phyloP scores from a whole-genome alignment of 2,329 filamentous ascomycete genomes.

The Aulographum hederae region DNA sequence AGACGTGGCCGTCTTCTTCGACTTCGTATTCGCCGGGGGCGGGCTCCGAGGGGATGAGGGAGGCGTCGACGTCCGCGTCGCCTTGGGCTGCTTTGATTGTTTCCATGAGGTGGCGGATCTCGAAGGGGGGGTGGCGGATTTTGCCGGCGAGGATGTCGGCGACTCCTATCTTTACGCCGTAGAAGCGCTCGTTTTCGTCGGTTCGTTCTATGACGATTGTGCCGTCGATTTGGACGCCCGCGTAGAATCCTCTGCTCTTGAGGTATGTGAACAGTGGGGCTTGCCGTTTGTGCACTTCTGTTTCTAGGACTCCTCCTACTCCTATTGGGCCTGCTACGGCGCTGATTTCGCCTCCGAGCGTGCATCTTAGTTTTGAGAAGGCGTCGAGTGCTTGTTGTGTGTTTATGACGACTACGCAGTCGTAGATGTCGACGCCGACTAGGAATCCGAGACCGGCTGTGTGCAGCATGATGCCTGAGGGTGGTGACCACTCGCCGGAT shows the following conservation, averaged over 20 bases:
- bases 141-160: slow-evolving; percentile 45
- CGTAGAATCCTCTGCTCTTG: slow-evolving; percentile 78
- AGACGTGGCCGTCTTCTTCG: slow-evolving; percentile 30
- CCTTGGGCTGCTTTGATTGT: slow-evolving; percentile 82
- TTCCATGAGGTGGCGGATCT: slow-evolving; percentile 48
- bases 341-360: slow-evolving; percentile 64
- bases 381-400: slow-evolving; percentile 66
- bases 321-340: slow-evolving; percentile 63
- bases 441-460: slow-evolving; percentile 79
- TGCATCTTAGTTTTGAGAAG: slow-evolving; percentile 63
- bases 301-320: slow-evolving; percentile 55
- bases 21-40: slow-evolving; percentile 60
- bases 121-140: slow-evolving; percentile 34
- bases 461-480: slow-evolving; percentile 78
- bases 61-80: slow-evolving; percentile 53
- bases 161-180: slow-evolving; percentile 41
- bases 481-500: slow-evolving; percentile 80
- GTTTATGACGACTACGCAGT: slow-evolving; percentile 87
- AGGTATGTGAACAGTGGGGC: slow-evolving; percentile 70
- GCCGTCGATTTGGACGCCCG: slow-evolving; percentile 71
- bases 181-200: slow-evolving; percentile 81
- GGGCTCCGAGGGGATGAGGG: slow-evolving; percentile 47
- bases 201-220: slow-evolving; percentile 70
- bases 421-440: slow-evolving; percentile 85
- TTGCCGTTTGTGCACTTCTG: slow-evolving; percentile 47